These are phyloP conservation scores for Linum lewisii DNA, from an alignment of 345 rosid species.

Conservation along the genomic window DNA sequence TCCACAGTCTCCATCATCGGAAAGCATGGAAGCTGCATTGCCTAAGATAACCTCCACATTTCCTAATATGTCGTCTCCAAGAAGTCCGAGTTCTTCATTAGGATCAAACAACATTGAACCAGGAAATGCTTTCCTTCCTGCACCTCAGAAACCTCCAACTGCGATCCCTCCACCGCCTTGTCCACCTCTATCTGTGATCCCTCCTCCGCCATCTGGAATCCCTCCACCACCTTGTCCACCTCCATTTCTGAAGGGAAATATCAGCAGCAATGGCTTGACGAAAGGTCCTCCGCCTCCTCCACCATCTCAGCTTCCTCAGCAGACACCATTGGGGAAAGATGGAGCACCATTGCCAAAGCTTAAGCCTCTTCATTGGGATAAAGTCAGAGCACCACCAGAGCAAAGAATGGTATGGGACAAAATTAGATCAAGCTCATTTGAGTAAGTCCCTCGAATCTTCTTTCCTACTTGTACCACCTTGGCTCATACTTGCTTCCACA, in stretches of 20 bases:
- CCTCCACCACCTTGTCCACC: slow-evolving; percentile 59
- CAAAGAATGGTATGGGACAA: slow-evolving; percentile 89
- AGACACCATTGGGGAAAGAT: slow-evolving; percentile 43
- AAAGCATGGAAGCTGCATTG: not conserved
- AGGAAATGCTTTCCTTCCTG: too few species aligned
- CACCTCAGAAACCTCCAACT: slow-evolving; percentile 14
- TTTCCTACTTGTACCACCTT: too few species aligned
- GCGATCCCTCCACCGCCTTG: not conserved
- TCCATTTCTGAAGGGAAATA: slow-evolving; percentile 22
- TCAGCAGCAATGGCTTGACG: too few species aligned
- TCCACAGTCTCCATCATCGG: not conserved
- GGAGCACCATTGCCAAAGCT: slow-evolving; percentile 73
- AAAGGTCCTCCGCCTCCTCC: slow-evolving; percentile 51
- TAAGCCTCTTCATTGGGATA: slow-evolving; percentile 99
- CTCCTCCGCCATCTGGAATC: slow-evolving; percentile 19
- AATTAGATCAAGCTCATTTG: slow-evolving; percentile 83
- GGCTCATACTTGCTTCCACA: not conserved
- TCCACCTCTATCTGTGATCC: slow-evolving; percentile 36
- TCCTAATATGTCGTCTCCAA: slow-evolving; percentile 22
- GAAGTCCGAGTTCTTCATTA: slow-evolving; percentile 16
- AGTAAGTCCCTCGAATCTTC: slow-evolving; percentile 31
- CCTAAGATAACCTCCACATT: slow-evolving; percentile 11
- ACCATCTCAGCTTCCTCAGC: slow-evolving; percentile 38
- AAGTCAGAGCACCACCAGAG: slow-evolving; percentile 89
- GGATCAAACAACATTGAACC: too few species aligned